Conservation (phyloP, 176 grass and related monocot genomes). For the barley (Hordeum vulgare) region DNA sequence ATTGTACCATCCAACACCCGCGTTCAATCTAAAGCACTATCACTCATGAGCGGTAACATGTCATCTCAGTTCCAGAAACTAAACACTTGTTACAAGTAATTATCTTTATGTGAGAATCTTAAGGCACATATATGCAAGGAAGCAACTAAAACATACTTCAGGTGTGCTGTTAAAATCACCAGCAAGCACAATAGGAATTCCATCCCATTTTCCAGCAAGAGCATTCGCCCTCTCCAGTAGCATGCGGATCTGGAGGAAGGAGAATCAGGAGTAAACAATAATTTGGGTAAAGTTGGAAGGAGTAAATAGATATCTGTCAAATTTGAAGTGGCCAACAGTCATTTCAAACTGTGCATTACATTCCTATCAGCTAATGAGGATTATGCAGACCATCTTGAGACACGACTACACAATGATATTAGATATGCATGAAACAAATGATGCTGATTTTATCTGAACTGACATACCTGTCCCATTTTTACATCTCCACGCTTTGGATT, state of each 20-base stretch:
- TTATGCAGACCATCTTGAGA: slow-evolving; percentile 2
- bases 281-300: not conserved
- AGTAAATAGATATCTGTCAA: not conserved
- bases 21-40: slow-evolving; percentile 1
- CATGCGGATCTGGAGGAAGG: slow-evolving; percentile 57
- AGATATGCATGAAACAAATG: not conserved
- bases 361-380: slow-evolving; percentile 12
- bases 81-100: not conserved
- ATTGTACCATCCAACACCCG: not conserved
- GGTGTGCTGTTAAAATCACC: slow-evolving; percentile 99
- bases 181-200: slow-evolving; percentile 82
- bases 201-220: slow-evolving; percentile 76
- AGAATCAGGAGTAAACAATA: not conserved
- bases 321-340: not conserved
- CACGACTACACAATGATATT: not conserved
- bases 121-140: not conserved
- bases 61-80: not conserved
- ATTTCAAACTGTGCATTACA: not conserved
- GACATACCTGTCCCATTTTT: slow-evolving; percentile 87
- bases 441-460: not conserved
- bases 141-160: slow-evolving; percentile 45
- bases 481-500: slow-evolving; percentile 85
- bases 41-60: not conserved
- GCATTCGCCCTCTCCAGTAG: slow-evolving; percentile 54
- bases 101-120: not conserved